Percentiles rank a stretch among this genome's conserved stretches.
Conservation (phyloP, 305 asterid species). For the Solanum chacoense region DNA sequence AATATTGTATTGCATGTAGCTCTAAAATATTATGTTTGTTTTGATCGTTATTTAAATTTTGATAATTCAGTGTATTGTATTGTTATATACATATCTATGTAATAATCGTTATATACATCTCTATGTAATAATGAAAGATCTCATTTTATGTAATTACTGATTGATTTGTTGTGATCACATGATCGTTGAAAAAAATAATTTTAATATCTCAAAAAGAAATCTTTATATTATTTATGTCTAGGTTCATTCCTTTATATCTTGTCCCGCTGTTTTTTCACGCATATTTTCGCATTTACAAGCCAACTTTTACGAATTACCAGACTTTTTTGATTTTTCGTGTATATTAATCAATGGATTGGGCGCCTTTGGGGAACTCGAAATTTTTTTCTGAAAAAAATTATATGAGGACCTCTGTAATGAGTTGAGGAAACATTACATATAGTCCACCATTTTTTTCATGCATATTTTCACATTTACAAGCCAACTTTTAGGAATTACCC, state of each 20-base stretch:
- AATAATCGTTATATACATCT: not conserved
- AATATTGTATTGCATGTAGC: not conserved
- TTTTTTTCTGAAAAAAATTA: no score
- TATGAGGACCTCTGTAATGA: not conserved
- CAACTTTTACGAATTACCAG: fast-evolving
- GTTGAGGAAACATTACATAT: not conserved
- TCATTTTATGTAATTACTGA: not conserved
- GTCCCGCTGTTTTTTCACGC: not conserved
- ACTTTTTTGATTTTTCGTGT: no score
- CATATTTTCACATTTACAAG: not conserved
- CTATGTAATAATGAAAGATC: not conserved
- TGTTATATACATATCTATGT: not conserved
- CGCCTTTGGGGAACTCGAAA: fast-evolving
- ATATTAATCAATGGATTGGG: not conserved
- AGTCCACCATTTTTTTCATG: not conserved
- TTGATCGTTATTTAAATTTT: not conserved
- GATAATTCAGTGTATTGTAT: no score
- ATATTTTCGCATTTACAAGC: not conserved
- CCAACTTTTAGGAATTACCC: not conserved
- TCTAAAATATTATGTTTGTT: not conserved
- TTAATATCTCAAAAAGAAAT: not conserved
- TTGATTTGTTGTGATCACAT: not conserved
- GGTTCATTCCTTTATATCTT: not conserved
- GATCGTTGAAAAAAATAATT: not conserved
- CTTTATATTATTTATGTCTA: no score